Conservation (phyloP, 805 yeast genomes). For the Candida khao-thaluensis region DNA sequence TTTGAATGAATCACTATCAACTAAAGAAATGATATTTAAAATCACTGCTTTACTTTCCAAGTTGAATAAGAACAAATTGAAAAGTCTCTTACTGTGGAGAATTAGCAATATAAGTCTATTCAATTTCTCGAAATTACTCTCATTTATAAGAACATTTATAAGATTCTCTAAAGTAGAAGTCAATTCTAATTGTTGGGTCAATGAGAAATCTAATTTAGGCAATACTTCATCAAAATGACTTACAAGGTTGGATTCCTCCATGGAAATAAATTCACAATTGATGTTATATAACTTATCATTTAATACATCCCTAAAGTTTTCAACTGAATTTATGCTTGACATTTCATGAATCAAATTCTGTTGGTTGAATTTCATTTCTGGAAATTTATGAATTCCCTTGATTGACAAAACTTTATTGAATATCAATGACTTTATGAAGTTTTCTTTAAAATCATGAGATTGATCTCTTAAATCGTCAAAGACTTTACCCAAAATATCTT, state of each 20-base stretch:
- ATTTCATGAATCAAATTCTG: slow-evolving; percentile 27
- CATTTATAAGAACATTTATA: slow-evolving; percentile 24
- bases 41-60: slow-evolving; percentile 42
- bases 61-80: slow-evolving; percentile 41
- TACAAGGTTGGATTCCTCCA: slow-evolving; percentile 38
- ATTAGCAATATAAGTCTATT: slow-evolving; percentile 52
- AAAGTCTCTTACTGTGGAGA: slow-evolving; percentile 38
- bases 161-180: slow-evolving; percentile 18
- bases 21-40: slow-evolving; percentile 46
- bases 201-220: slow-evolving; percentile 22
- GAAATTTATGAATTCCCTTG: slow-evolving; percentile 22
- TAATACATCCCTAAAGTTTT: slow-evolving; percentile 24
- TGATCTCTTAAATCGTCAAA: slow-evolving; percentile 7
- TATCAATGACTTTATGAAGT: slow-evolving; percentile 31
- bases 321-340: slow-evolving; percentile 22
- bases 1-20: slow-evolving; percentile 44
- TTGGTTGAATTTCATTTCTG: slow-evolving; percentile 24
- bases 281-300: slow-evolving; percentile 31
- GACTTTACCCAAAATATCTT: slow-evolving; percentile 13
- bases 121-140: slow-evolving; percentile 31
- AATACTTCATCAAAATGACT: slow-evolving; percentile 26
- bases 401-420: slow-evolving; percentile 27
- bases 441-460: slow-evolving; percentile 13
- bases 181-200: slow-evolving; percentile 26
- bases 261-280: slow-evolving; percentile 39